Percentiles rank a stretch among this genome's conserved stretches.
These are phyloP conservation scores for Penstemon barbatus DNA, from an alignment of 257 asterid species.

Conservation along the genomic window DNA sequence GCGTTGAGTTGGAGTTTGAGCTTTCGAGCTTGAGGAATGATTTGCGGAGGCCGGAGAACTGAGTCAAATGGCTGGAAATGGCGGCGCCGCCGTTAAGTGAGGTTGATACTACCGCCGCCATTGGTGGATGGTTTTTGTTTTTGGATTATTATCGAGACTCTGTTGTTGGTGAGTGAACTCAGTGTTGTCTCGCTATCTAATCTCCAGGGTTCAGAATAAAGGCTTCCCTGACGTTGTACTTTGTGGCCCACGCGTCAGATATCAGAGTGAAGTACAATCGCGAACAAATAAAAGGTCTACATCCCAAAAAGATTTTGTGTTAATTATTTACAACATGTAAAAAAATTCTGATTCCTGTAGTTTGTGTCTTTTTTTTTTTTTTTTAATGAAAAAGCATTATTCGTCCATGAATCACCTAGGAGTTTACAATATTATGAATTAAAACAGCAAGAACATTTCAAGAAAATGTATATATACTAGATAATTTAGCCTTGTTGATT, in stretches of 20 bases:
- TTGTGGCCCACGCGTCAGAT: neutral
- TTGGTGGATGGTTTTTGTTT: constrained; percentile 2
- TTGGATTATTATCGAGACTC: neutral
- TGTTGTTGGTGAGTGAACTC: constrained; percentile 24
- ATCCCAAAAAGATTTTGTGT: no score
- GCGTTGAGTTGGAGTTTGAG: constrained; percentile 49
- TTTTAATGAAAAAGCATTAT: no score
- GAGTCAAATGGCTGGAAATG: constrained; percentile 41
- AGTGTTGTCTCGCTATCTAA: constrained; percentile 28
- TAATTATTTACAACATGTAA: no score
- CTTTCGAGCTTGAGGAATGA: constrained; percentile 61
- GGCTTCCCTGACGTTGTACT: constrained; percentile 28
- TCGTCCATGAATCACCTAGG: no score
- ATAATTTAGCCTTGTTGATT: no score
- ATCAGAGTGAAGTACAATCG: no score
- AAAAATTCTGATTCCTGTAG: no score
- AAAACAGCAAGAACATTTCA: no score
- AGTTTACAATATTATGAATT: no score
- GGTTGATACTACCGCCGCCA: constrained; percentile 48
- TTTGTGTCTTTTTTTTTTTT: no score
- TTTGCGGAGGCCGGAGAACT: constrained; percentile 66
- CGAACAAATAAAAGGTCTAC: no score
- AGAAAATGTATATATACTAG: no score
- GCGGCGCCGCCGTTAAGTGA: constrained; percentile 44
- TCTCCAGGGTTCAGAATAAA: constrained; percentile 14